Base-by-base conservation (phyloP, 208 protist genomes). In the Leishmania tropica region DNA sequence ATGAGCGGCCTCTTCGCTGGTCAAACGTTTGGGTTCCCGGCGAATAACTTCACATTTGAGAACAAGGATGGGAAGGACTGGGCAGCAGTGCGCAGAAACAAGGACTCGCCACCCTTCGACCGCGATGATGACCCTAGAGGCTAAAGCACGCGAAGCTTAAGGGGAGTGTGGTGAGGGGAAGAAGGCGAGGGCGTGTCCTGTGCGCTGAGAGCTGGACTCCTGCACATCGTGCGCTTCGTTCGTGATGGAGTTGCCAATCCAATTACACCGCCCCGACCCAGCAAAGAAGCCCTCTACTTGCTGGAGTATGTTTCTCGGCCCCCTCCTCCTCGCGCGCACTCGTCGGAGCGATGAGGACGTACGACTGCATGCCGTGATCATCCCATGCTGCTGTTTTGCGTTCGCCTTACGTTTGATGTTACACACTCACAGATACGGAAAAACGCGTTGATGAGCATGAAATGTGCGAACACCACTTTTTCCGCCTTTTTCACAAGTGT, bases 11-110 rank as follows among this genome's bases (percentile, higher is more conserved):
- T 94, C 74, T 94, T 91, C 76, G 95, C 91, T 1, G 91, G 92
- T 10, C 93, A 96, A 68, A 96, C 95, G 11, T 80, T 93, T 53
- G 95, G 95, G 37, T 98, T 98, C 74, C 95, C 95, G 7, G 95
- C 95, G 21, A 83, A 96, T 75, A 96, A 98, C 71, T 95, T 96
- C 74, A 95, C 95, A 0, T 96, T 98, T 82, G 88, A 94, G 70
- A 83, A 87, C 70, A 79, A 87, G 58, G 91, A 95, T 56, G 53
- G 51, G 21, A 90, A 93, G 74, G 93, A 97, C 68, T 76, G 87
- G 51, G 56, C 64, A 1, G 86, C 84, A 6, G 37, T 85, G 53
- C 76, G 85, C 31, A 79, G 77, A 24, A 97, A 97, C 73, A 76
- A 51, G 37, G 24, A 73, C 70, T 86, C 87, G 2, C 92, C 90